A percentile compares a stretch with the other conserved stretches of the same genome.
These are phyloP conservation scores for Boletus vinaceobasis DNA, from an alignment of 768 basidiomycete species.

Conservation along the genomic window DNA sequence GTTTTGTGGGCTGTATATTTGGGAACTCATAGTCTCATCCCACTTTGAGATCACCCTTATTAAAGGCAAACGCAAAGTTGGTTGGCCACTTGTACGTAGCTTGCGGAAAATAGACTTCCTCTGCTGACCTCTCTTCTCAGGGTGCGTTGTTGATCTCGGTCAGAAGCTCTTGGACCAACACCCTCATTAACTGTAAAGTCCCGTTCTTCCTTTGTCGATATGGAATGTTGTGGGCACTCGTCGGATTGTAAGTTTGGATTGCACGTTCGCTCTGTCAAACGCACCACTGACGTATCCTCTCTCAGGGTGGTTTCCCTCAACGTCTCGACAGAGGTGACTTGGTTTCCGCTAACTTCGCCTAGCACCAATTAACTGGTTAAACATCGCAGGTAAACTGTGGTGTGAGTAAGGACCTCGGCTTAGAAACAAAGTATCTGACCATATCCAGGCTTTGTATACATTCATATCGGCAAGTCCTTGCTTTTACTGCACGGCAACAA, in stretches of 20 bases:
- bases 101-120: neutral
- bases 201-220: constrained; percentile 72
- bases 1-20: constrained; percentile 64
- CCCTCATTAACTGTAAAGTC: constrained; percentile 32
- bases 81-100: constrained; percentile 64
- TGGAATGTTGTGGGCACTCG: constrained; percentile 62
- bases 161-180: neutral
- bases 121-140: constrained; percentile 11
- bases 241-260: constrained; percentile 48
- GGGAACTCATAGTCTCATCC: constrained; percentile 62
- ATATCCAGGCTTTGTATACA: constrained; percentile 54
- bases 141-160: constrained; percentile 10
- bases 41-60: constrained; percentile 69
- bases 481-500: neutral
- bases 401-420: constrained; percentile 34
- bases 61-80: constrained; percentile 52
- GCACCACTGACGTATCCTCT: neutral
- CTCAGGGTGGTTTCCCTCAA: constrained; percentile 57
- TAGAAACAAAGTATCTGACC: constrained; percentile 1
- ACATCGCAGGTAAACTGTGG: constrained; percentile 51
- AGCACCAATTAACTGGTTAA: neutral
- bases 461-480: constrained; percentile 56
- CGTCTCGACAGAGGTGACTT: constrained; percentile 35
- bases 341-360: neutral
- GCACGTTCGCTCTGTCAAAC: neutral